Base-by-base conservation (phyloP, 2,329 filamentous ascomycete genomes). In the Gnomoniopsis smithogilvyi region DNA sequence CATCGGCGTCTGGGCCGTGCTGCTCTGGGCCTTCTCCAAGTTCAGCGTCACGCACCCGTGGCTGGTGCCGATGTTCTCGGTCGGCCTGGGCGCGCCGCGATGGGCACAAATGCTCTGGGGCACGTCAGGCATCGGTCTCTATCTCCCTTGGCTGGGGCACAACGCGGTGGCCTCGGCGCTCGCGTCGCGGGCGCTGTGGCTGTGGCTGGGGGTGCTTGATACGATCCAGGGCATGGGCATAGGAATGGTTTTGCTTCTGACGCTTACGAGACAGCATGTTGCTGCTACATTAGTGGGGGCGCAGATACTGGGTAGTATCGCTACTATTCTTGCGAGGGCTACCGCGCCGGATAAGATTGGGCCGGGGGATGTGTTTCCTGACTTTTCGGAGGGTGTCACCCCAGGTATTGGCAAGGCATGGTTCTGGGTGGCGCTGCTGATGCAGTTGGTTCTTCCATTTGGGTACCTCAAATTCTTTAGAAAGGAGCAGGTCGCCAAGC, bases 61-160 rank as follows among this genome's bases (percentile, higher is more conserved):
- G 86, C 81, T 87, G 64, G 72, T 89, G 7, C 85, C 85, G 2
- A 80, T 89, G 51, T 86, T 88, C 62, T 85, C 85, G 22, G 81
- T 87, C 59, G 85, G 84, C 6, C 78, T 88, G 17, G 83, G 82
- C 34, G 84, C 84, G 4, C 85, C 85, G 1, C 76, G 85, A 56
- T 88, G 85, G 85, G 79, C 79, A 8, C 85, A 88, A 68, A 87
- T 87, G 68, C 81, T 86, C 67, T 88, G 85, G 85, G 80, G 80
- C 14, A 82, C 79, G 6, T 84, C 80, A 6, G 79, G 79, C 19
- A 80, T 86, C 60, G 85, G 84, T 1, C 70, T 78, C 8, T 87
- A 81, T 67, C 70, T 88, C 1, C 85, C 85, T 2, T 87, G 84
- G 85, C 80, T 34, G 2, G 45, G 53, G 26, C 24, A 33, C 2